Conservation (phyloP, 352 stramenopile species). For the Aphanomyces astaci region DNA sequence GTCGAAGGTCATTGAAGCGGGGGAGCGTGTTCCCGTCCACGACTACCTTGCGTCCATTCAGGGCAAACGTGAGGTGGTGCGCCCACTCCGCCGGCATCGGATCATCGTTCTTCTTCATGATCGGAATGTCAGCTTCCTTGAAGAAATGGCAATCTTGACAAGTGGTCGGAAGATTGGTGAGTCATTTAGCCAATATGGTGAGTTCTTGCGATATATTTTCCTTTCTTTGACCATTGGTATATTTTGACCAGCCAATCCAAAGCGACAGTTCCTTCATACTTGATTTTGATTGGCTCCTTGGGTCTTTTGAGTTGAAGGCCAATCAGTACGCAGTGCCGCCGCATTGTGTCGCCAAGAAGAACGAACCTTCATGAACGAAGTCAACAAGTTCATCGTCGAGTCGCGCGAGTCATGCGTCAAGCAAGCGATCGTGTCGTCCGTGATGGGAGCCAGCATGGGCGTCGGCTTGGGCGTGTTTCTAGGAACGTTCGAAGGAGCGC, state of each 20-base stretch:
- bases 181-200: too few species aligned
- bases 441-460: constrained; percentile 65
- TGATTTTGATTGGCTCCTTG: too few species aligned
- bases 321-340: background rate
- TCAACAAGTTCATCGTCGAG: constrained; percentile 68
- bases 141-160: background rate
- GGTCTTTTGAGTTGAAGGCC: background rate
- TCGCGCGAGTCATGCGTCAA: constrained; percentile 79
- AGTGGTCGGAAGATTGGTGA: too few species aligned
- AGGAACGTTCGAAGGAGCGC: constrained; percentile 79
- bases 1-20: constrained; percentile 7
- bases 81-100: background rate
- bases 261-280: too few species aligned
- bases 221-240: too few species aligned
- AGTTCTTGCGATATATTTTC: too few species aligned
- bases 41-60: constrained; percentile 4
- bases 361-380: constrained; percentile 2
- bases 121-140: too few species aligned
- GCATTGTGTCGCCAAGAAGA: background rate
- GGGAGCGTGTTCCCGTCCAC: constrained; percentile 17
- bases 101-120: background rate
- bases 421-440: constrained; percentile 68
- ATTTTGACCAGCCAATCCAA: background rate
- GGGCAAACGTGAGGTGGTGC: constrained; percentile 8
- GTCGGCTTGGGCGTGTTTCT: constrained; percentile 78